A percentile compares a stretch with the other conserved stretches of the same genome.
These are phyloP conservation scores for Flammula alnicola DNA, from an alignment of 1,284 basidiomycete genomes.

Conservation along the genomic window DNA sequence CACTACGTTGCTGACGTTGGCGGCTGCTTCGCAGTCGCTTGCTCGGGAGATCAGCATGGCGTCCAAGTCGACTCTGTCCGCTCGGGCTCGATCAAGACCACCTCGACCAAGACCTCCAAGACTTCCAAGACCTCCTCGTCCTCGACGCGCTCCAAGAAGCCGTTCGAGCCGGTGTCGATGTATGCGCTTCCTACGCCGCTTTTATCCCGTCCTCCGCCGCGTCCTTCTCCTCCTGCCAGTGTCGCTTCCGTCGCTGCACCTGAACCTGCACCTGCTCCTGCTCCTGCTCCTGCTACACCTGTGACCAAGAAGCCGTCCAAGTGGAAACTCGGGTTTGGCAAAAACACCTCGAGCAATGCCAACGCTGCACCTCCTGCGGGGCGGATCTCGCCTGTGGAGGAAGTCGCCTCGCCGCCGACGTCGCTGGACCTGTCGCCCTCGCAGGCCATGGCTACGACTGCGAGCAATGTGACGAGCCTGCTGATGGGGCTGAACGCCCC, in stretches of 20 bases:
- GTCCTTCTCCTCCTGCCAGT: conserved; percentile 24
- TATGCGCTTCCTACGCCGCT: conserved; percentile 44
- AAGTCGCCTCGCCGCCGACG: conserved; percentile 36
- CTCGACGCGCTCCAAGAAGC: conserved; percentile 16
- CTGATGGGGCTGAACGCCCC: conserved; percentile 69
- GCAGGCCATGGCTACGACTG: conserved; percentile 58
- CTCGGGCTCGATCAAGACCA: conserved; percentile 34
- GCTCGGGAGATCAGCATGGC: conserved; percentile 82
- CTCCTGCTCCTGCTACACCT: conserved; percentile 31
- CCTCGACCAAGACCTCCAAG: conserved; percentile 64
- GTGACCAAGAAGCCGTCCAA: conserved; percentile 77
- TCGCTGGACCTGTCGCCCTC: conserved; percentile 28
- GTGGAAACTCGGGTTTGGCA: conserved; percentile 80
- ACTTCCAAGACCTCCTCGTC: conserved; percentile 45
- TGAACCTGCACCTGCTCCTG: too few species aligned
- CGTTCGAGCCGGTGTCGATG: conserved; percentile 47
- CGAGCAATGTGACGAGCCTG: conserved; percentile 69
- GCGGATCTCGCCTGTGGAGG: conserved; percentile 49
- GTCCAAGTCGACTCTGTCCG: conserved; percentile 41
- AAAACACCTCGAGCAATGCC: conserved; percentile 44
- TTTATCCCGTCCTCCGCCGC: conserved; percentile 29
- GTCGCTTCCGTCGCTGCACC: conserved; percentile 17
- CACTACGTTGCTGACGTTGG: conserved; percentile 70
- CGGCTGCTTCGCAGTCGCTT: conserved; percentile 79
- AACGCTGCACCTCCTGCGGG: conserved; percentile 39